A percentile compares a stretch with the other conserved stretches of the same genome.
phyloP scores from a whole-genome alignment of 2,329 filamentous ascomycete genomes.

The Cercospora canescens region DNA sequence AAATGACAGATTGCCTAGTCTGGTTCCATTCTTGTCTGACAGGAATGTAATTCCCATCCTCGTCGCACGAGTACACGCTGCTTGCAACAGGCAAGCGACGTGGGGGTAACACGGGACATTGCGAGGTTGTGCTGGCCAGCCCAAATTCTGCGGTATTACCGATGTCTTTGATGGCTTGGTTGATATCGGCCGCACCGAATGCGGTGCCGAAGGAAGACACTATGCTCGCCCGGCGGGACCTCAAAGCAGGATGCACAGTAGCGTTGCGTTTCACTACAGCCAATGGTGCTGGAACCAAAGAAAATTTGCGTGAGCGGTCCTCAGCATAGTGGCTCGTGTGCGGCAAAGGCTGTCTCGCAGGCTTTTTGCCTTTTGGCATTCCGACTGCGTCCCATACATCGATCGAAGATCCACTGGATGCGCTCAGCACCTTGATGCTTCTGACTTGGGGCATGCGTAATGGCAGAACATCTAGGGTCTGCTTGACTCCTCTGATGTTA shows the following conservation, averaged over 20 bases:
- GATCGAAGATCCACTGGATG: too few relatives aligned
- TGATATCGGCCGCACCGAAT: neutral
- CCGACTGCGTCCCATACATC: neutral
- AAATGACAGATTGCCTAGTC: neutral
- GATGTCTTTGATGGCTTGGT: neutral
- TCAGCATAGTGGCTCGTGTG: neutral
- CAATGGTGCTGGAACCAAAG: neutral
- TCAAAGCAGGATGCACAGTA: neutral
- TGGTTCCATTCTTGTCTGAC: constrained; percentile 3
- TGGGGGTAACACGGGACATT: neutral
- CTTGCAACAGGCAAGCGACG: constrained; percentile 1
- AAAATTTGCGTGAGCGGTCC: neutral
- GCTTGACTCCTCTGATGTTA: constrained; percentile 17
- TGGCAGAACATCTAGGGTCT: neutral
- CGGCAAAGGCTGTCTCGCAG: neutral
- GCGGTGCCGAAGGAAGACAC: neutral
- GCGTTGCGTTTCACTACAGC: neutral
- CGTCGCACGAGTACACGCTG: constrained; percentile 12
- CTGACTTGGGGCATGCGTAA: neutral
- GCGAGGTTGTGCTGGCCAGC: neutral
- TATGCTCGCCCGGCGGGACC: neutral
- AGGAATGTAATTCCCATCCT: constrained; percentile 2
- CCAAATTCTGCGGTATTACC: neutral
- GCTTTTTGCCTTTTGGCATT: neutral
- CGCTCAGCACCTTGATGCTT: neutral